Evolutionary conservation across 2,329 filamentous ascomycete genomes (phyloP).

Genomic region (Diaporthe ilicicola): DNA sequence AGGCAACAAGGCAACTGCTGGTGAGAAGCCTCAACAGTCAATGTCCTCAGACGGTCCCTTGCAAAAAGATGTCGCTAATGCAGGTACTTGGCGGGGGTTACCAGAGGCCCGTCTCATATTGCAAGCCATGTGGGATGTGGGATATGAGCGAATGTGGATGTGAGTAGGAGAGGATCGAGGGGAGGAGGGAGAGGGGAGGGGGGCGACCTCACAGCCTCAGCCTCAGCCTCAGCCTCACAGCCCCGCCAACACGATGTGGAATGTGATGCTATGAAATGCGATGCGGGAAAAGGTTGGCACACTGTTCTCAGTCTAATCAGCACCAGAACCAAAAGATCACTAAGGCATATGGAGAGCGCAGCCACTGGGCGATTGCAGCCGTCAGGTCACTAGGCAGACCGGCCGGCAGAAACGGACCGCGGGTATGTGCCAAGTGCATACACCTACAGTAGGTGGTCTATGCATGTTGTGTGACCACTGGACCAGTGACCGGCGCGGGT

Average conservation of each 20-base stretch:
- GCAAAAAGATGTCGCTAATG: constrained; percentile 5
- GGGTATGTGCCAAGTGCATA: background rate
- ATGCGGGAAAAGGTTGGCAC: background rate
- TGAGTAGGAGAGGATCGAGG: background rate
- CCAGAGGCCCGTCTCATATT: background rate
- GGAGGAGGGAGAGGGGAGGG: background rate
- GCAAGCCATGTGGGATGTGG: background rate
- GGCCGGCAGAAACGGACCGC: background rate
- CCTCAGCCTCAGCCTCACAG: constrained; percentile 1
- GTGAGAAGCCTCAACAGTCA: constrained; percentile 1
- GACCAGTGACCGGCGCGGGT: background rate
- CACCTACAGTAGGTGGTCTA: no score
- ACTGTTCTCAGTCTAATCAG: no score
- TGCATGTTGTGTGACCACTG: constrained; percentile 3
- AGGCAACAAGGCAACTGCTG: constrained; percentile 8
- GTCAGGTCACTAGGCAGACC: background rate
- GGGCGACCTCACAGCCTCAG: constrained; percentile 1
- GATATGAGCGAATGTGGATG: background rate
- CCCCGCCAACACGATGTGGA: background rate
- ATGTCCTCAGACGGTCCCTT: background rate
- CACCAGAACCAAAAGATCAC: background rate
- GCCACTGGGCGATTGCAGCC: background rate
- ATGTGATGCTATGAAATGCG: background rate
- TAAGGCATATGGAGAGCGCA: background rate
- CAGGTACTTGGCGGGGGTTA: constrained; percentile 8